Evolutionary conservation across 768 basidiomycete species (phyloP), one percentile per base, ranked within the genome.

Genomic region (Trametes maxima): DNA sequence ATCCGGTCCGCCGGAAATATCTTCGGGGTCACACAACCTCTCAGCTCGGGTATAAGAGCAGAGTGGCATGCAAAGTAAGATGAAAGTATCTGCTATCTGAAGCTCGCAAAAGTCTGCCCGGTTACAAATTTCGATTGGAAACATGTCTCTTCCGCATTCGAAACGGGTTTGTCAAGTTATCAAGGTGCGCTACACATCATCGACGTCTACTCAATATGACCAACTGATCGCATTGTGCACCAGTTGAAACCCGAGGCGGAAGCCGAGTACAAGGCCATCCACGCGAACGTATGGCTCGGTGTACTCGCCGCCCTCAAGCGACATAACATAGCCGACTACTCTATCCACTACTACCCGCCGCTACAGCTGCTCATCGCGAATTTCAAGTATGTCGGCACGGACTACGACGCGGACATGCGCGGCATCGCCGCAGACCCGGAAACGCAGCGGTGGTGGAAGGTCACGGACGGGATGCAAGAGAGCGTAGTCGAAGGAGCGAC

Each of bases 401-500:
- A 92, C 65, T 90, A 82, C 40, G 83, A 81, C 43, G 75, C 63
- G 14, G 90, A 92, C 66, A 91, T 92, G 89, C 77, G 75, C 37
- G 77, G 69, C 21, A 79, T 90, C 28, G 85, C 79, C 3, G 82
- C 83, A 17, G 87, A 90, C 69, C 77, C 82, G 16, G 85, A 87
- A 68, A 92, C 89, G n/a, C 81, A 80, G 70, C 71, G 81, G 60
- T 92, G 90, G 90, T 92, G 91, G 90, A 75, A 78, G 65, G 70
- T 90, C 45, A 92, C 89, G 0, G 90, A 91, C 70, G 76, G 68
- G 4, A 89, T 92, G 89, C 91, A 93, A 73, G 84, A 87, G 72
- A 88, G 85, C 67, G 84, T 92, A 44, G 78, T 85, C n/a, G 78
- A 82, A 3, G 88, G 83, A 40, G 89, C 90, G 4, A 78, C 77